These are phyloP conservation scores for Pichia sp. DNA, from an alignment of 1,139 yeast species.

Conservation along the genomic window DNA sequence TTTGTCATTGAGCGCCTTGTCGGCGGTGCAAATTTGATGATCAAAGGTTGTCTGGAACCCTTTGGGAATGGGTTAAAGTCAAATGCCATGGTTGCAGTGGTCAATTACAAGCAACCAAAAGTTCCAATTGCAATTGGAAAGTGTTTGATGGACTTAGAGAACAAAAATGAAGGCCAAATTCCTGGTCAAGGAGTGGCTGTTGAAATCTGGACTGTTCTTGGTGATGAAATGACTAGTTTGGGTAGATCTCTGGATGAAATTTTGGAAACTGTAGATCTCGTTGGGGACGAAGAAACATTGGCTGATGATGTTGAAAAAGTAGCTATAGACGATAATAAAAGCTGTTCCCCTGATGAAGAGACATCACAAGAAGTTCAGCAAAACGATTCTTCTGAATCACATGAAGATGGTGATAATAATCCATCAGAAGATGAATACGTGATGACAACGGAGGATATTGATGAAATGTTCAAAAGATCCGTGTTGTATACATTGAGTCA, in stretches of 20 bases:
- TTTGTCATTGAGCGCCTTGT: constrained; percentile 56
- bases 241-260: constrained; percentile 24
- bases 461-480: constrained; percentile 63
- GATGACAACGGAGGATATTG: constrained; percentile 63
- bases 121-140: constrained; percentile 73
- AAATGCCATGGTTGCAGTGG: constrained; percentile 67
- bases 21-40: constrained; percentile 86
- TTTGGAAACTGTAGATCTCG: constrained; percentile 4
- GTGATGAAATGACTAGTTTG: constrained; percentile 44
- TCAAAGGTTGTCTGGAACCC: constrained; percentile 83
- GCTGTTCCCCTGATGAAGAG: neutral
- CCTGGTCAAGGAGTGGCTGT: constrained; percentile 62
- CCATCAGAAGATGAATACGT: constrained; percentile 22
- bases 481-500: constrained; percentile 59
- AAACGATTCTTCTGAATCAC: constrained; percentile 4
- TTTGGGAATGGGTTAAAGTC: constrained; percentile 39
- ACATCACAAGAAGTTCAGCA: neutral
- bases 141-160: constrained; percentile 42
- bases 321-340: neutral
- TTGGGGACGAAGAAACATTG: constrained; percentile 10
- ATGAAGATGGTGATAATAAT: constrained; percentile 12
- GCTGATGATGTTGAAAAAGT: constrained; percentile 4
- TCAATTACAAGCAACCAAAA: constrained; percentile 48
- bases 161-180: constrained; percentile 21
- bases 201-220: constrained; percentile 42